Evolutionary conservation across 129 eudicot species (phyloP).

Genomic region (sunflower (Helianthus annuus)): HanXRQr2.0-SUNRISE NC_035443.2:20554073-20554572

Average conservation of each 20-base stretch:
- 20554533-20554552: slow-evolving; percentile 9
- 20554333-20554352: not conserved
- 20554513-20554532: not conserved
- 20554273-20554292: too few species aligned
- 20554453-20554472: slow-evolving; percentile 14
- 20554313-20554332: not conserved
- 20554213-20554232: too few species aligned
- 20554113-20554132: too few species aligned
- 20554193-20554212: too few species aligned
- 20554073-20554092: too few species aligned
- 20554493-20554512: slow-evolving; percentile 15
- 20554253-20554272: too few species aligned
- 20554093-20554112: too few species aligned
- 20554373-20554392: slow-evolving; percentile 23
- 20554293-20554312: not conserved
- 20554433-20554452: slow-evolving; percentile 17
- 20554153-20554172: too few species aligned
- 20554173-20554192: too few species aligned
- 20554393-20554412: slow-evolving; percentile 40
- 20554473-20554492: slow-evolving; percentile 12
- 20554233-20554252: too few species aligned
- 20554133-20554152: too few species aligned
- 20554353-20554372: slow-evolving; percentile 4
- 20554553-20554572: slow-evolving; percentile 67
- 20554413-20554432: slow-evolving; percentile 32